A percentile compares a stretch with the other conserved stretches of the same genome.
Conservation (phyloP, 306 rosid species). For the Biancaea sappan region DNA sequence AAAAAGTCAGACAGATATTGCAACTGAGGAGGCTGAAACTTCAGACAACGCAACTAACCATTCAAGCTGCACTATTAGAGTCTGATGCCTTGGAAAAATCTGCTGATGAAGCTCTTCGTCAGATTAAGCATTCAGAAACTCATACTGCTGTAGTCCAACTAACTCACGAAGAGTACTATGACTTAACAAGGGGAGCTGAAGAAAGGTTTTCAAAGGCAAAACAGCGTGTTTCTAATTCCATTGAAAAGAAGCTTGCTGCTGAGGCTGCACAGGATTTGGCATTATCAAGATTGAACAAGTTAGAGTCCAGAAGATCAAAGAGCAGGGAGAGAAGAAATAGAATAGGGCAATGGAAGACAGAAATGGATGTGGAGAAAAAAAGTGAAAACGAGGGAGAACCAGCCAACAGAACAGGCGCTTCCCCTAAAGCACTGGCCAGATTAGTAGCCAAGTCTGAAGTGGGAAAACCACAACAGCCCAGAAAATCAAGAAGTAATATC, state of each 20-base stretch:
- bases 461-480: constrained; percentile 31
- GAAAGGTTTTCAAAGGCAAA: constrained; percentile 45
- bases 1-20: constrained; percentile 36
- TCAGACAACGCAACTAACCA: constrained; percentile 41
- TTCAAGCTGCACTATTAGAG: constrained; percentile 53
- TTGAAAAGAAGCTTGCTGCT: constrained; percentile 49
- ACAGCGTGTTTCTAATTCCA: constrained; percentile 33
- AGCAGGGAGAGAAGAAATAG: constrained; percentile 33
- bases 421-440: constrained; percentile 26
- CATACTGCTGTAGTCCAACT: constrained; percentile 34
- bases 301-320: constrained; percentile 25
- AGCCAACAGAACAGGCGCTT: constrained; percentile 19
- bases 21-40: constrained; percentile 42
- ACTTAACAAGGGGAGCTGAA: constrained; percentile 40
- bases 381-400: constrained; percentile 17
- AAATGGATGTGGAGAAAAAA: constrained; percentile 10
- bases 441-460: constrained; percentile 15
- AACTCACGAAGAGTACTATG: constrained; percentile 46
- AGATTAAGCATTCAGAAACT: constrained; percentile 39
- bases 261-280: constrained; percentile 41
- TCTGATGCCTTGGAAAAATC: constrained; percentile 48
- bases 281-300: constrained; percentile 43
- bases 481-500: constrained; percentile 34
- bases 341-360: constrained; percentile 8
- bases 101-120: constrained; percentile 38